Base-by-base conservation (phyloP, 176 grass and related monocot genomes). In the Oryza meyeriana region DNA sequence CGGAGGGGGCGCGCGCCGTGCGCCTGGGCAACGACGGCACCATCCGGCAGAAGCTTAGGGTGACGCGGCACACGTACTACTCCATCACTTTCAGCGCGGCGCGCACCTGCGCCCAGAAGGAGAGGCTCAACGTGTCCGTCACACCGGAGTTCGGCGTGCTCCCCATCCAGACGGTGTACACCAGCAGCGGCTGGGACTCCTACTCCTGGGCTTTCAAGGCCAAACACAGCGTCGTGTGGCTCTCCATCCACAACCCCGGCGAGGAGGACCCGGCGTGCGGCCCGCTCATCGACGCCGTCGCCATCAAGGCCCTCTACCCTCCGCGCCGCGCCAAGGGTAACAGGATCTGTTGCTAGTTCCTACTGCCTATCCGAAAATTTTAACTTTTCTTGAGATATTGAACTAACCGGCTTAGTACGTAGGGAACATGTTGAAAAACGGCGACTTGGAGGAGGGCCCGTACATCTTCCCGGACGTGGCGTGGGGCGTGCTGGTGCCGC, bases 11-110 rank as follows among this genome's bases (percentile, higher is more conserved):
- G 9, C 34, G 26, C 20, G 91, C 91, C 69, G 75, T 94, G 28
- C 85, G 91, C 8, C 85, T 90, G 22, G 91, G 88, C 26, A 88
- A 86, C 79, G 85, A 90, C 2, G 91, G 79, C 0, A 27, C 18
- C 2, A 55, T 94, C 55, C 79, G 64, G 75, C 91, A 94, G 83
- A 63, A 1, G 57, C 48, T 94, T 8, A 52, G 25, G 44, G 45
- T 88, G 22, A 20, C 79, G 12, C 71, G 66, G 75, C 25, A 9
- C 31, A 12, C 31, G 13, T 69, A 31, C 76, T 94, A 94, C 88
- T 88, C 92, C 55, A 16, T 94, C 83, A 90, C 92, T 63, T 90
- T 90, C 82, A 62, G 69, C 85, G 87, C 91, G 16, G 87, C 81
- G 36, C 88, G 85, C 62, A 90, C 87, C 35, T 93, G 91, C 52